Evolutionary conservation across 1,139 yeast species (phyloP), one percentile per base, ranked within the genome.

Genomic region (Saccharomyces hybrid): DNA sequence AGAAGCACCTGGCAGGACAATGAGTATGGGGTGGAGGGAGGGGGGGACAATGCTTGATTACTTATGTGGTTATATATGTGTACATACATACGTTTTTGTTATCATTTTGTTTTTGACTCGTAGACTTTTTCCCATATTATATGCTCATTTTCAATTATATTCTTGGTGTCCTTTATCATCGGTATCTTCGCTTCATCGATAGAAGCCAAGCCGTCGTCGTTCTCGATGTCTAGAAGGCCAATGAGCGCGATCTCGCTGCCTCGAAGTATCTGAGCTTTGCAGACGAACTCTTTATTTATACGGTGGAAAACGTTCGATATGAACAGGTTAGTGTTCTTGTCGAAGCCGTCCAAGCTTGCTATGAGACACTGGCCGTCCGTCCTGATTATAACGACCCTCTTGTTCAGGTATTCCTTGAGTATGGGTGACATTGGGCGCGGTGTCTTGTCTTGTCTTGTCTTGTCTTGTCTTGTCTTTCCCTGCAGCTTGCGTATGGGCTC

Each of bases 231-330:
- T 54, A 88, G 75, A 55, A 82, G 77, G 5, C 96, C 97, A 53
- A 88, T 77, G 50, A 89, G 78, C 0, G 87, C 95, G 8, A 91
- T 86, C 56, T 80, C 82, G 54, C 88, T 95, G 0, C 98, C 97
- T 63, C 97, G 78, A 61, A 90, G 73, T 62, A 90, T 68, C 63
- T 62, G 63, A 11, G 66, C 58, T 20, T 56, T 47, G 8, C 62
- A 63, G 14, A 57, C 60, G 6, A 59, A 52, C 42, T 68, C 70
- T 7, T 71, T 56, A 16, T 73, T 70, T 34, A 73, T 62, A 34
- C 82, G 68, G 65, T 87, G 93, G 38, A 77, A 70, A n/a, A 93
- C 78, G 34, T 78, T 72, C 7, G 83, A 72, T 47, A 91, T 74
- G 47, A 89, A 77, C 23, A 91, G 65, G 66, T 91, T 91, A 28